These are phyloP conservation scores for Lenwebbia sp. DNA, from an alignment of 345 rosid species.

Conservation along the genomic window DNA sequence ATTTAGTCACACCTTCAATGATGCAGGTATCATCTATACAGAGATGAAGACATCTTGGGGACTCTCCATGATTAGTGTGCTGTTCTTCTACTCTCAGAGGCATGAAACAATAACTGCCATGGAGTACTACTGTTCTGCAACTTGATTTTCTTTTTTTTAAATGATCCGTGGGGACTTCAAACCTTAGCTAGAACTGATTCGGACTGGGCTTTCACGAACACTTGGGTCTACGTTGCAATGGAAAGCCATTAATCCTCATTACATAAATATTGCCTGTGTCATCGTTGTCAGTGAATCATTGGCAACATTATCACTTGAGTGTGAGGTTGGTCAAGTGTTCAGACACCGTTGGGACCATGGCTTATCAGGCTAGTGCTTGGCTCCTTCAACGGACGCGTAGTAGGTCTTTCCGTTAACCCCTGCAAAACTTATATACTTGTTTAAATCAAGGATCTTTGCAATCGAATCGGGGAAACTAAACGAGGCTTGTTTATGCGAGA, in stretches of 20 bases:
- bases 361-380: not conserved
- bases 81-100: not conserved
- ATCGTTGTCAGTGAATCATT: not conserved
- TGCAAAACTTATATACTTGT: not conserved
- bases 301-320: not conserved
- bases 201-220: not conserved
- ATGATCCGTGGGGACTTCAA: not conserved
- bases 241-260: not conserved
- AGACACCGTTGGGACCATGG: not conserved
- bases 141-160: not conserved
- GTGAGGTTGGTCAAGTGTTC: not conserved
- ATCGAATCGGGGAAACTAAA: not conserved
- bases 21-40: conserved; percentile 36
- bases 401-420: not conserved
- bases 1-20: not conserved
- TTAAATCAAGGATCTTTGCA: not conserved
- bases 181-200: not conserved
- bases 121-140: not conserved
- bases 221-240: not conserved
- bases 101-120: not conserved
- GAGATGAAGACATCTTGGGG: conserved; percentile 55
- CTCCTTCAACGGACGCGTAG: not conserved
- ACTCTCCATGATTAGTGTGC: conserved; percentile 34
- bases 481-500: too few relatives aligned
- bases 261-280: not conserved